These are phyloP conservation scores for Blastomyces silverae DNA, from an alignment of 2,329 filamentous ascomycete species.

Conservation along the genomic window DNA sequence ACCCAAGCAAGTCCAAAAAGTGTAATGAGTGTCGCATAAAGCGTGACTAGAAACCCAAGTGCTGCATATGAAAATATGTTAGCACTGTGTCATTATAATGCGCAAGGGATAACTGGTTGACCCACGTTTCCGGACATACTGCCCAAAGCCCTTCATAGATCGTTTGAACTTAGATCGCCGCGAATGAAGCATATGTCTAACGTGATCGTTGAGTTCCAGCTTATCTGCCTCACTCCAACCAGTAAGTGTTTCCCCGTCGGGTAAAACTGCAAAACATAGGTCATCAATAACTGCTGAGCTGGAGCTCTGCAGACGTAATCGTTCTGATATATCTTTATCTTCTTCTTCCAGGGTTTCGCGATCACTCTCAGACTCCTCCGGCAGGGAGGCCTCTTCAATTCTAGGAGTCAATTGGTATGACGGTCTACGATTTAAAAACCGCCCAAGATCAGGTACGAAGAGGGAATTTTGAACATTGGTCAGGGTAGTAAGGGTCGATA, in stretches of 20 bases:
- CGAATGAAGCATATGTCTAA: conserved; percentile 81
- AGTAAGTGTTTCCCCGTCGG: conserved; percentile 63
- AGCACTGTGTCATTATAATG: neutral
- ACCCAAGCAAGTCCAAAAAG: conserved; percentile 84
- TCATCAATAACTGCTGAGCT: conserved; percentile 42
- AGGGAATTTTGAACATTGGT: conserved; percentile 88
- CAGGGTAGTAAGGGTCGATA: conserved; percentile 72
- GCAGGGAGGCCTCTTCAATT: conserved; percentile 23
- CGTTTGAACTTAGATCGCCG: conserved; percentile 72
- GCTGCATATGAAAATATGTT: conserved; percentile 38
- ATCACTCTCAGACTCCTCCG: conserved; percentile 19
- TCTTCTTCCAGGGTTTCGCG: conserved; percentile 19
- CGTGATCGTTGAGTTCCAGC: conserved; percentile 72
- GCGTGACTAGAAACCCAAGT: conserved; percentile 72
- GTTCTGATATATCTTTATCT: conserved; percentile 13
- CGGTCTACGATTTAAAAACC: conserved; percentile 66
- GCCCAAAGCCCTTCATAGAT: conserved; percentile 68
- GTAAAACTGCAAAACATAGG: conserved; percentile 70
- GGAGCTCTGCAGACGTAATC: conserved; percentile 4
- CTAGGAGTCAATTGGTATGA: conserved; percentile 62
- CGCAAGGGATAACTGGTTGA: conserved; percentile 19
- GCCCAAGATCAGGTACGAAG: conserved; percentile 74
- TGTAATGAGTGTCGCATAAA: conserved; percentile 77
- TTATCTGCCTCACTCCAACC: conserved; percentile 72
- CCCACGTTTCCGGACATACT: conserved; percentile 66